Percentiles rank a stretch among this genome's conserved stretches.
These are phyloP conservation scores for Fusarium brevicatenulatum DNA, from an alignment of 2,329 filamentous ascomycete genomes.

Conservation along the genomic window DNA sequence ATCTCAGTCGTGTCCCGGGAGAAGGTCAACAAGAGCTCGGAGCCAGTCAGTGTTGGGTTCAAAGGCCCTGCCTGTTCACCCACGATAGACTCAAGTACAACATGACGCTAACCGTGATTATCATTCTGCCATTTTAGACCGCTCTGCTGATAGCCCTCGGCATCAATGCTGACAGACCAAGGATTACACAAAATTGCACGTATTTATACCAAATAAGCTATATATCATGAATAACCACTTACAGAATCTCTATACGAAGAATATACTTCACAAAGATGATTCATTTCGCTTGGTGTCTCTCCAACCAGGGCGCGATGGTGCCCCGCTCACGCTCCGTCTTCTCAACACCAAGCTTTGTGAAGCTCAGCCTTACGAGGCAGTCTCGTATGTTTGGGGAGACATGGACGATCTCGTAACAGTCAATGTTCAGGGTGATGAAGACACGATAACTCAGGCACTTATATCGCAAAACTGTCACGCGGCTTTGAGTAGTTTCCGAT, in stretches of 20 bases:
- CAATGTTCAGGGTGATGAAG: not conserved
- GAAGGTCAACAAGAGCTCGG: not conserved
- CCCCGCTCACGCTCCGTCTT: not conserved
- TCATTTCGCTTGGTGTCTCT: not conserved
- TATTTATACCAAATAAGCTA: fast-evolving
- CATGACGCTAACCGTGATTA: not conserved
- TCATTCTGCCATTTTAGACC: not conserved
- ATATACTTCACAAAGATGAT: not conserved
- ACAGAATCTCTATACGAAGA: not conserved
- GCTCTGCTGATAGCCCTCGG: not conserved
- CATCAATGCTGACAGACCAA: not conserved
- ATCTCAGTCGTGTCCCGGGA: not conserved
- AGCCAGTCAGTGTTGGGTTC: not conserved
- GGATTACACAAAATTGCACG: fast-evolving
- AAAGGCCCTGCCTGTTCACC: not conserved
- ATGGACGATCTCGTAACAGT: not conserved
- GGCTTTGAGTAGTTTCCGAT: not conserved
- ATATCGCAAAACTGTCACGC: not conserved
- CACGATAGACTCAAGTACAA: not conserved
- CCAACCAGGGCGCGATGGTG: not conserved
- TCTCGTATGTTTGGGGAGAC: not conserved
- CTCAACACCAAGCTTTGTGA: not conserved
- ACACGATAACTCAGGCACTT: not conserved
- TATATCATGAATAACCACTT: not conserved
- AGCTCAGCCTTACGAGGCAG: not conserved